Evolutionary conservation across 1,284 basidiomycete species (phyloP), one percentile per base, ranked within the genome.

Genomic region (Hemileia vastatrix): DNA sequence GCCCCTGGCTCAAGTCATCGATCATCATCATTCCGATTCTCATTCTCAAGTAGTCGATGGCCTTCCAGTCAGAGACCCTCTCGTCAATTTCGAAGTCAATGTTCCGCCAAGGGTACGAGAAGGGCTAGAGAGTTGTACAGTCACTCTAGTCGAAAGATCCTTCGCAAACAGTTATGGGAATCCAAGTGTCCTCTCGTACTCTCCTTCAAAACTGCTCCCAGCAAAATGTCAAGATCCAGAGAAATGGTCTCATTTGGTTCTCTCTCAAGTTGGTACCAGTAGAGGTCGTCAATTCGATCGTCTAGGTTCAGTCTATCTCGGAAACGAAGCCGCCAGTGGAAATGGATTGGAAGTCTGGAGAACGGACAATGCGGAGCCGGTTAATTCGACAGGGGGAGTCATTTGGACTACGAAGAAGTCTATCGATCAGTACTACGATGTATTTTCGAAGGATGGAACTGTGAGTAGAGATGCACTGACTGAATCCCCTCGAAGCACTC

Each of bases 341-440:
- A 66, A 67, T 19, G 67, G 68, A 2, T 65, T 69, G 2, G 70
- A 72, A 55, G 62, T 71, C 3, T 59, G 69, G 54, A n/a, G 70
- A 2, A 60, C 67, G 11, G 69, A 71, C 62, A 72, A 69, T 52
- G 63, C 69, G 0, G 68, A 71, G 53, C 70, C 70, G 1, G 70
- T 65, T 3, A n/a, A 47, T n/a, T 36, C 23, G 3, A 40, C 36
- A 11, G 36, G 36, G 8, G 67, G 69, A 27, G 62, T 68, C 5
- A 62, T 56, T 9, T 71, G 70, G 70, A 23, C 57, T 1, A 65
- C 65, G 19, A 54, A 36, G 5, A 69, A 68, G 60, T 68, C 70
- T 19, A 61, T 70, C 1, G 64, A 65, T 43, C 53, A 63, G 50
- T 72, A 71, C 57, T 71, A 49, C 24, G 9, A 57, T 3, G 31